These are phyloP conservation scores for Camillea tinctor DNA, from an alignment of 2,329 filamentous ascomycete genomes.

Conservation along the genomic window DNA sequence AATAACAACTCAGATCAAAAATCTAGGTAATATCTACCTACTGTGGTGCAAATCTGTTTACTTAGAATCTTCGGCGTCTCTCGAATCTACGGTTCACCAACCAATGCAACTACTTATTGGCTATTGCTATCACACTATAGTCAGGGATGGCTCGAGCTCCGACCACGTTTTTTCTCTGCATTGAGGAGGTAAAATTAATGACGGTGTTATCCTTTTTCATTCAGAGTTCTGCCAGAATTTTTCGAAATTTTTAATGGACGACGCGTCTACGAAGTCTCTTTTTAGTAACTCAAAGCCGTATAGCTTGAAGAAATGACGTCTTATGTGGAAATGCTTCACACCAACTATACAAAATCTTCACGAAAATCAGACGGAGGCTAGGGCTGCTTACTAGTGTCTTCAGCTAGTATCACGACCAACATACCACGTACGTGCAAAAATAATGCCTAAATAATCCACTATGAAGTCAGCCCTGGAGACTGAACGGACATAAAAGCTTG, in stretches of 20 bases:
- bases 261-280: background rate
- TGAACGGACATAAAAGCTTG: background rate
- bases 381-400: background rate
- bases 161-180: background rate
- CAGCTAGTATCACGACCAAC: background rate
- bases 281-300: background rate
- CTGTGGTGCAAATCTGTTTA: background rate
- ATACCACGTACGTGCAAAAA: background rate
- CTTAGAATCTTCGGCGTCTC: background rate
- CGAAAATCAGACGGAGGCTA: background rate
- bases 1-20: background rate
- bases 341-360: background rate
- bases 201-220: background rate
- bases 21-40: background rate
- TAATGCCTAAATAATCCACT: background rate
- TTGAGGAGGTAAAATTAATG: background rate
- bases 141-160: background rate
- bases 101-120: background rate
- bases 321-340: background rate
- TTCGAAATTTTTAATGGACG: background rate
- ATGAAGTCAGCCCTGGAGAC: background rate
- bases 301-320: background rate
- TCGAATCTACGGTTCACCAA: background rate
- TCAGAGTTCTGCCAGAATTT: background rate
- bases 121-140: background rate